Base-by-base conservation (phyloP, 805 yeast genomes). In the Yamadazyma paraphyllophila region DNA sequence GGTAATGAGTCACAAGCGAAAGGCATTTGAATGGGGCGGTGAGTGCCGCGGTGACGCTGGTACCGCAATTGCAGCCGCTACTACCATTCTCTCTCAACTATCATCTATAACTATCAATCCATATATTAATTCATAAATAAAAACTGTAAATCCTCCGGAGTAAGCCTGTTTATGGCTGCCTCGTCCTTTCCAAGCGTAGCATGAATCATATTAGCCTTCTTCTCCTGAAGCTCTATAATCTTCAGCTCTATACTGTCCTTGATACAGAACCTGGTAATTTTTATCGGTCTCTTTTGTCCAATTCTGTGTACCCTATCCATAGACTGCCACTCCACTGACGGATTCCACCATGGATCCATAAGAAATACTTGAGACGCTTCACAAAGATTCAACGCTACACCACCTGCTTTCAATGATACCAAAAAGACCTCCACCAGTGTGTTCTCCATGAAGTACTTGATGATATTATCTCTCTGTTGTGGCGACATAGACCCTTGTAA, bases 271-370 rank as follows among this genome's bases (percentile, higher is more conserved):
- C 97, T 77, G 7, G 96, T 90, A 53, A 94, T 89, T 51, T 88
- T 79, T 8, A 94, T 96, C 0, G 99, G 99, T 53, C 99, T 70
- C 56, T 79, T 87, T 63, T 94, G 99, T 5, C 98, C 97, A 51
- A 94, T 94, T 67, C 99, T 81, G 66, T 94, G 98, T 16, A 94
- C 97, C 69, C 99, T 82, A 65, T 94, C 99, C 66, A 96, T 96
- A 41, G 95, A 85, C 64, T 94, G 99, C 90, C 97, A 94, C 63
- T 94, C 99, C 7, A 92, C 94, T 54, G 96, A 86, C 1, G 98
- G 98, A 62, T 94, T 95, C 98, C 99, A 94, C 99, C 99, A 94
- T 30, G 98, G 98, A 58, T 94, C 99, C 73, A 94, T 74, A 37
- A 94, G 76, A 55, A 94, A 94, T 39, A 94, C 98, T 59, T 92